Evolutionary conservation across 805 yeast species (phyloP).

Genomic region (Blastobotrys terrestris): DNA sequence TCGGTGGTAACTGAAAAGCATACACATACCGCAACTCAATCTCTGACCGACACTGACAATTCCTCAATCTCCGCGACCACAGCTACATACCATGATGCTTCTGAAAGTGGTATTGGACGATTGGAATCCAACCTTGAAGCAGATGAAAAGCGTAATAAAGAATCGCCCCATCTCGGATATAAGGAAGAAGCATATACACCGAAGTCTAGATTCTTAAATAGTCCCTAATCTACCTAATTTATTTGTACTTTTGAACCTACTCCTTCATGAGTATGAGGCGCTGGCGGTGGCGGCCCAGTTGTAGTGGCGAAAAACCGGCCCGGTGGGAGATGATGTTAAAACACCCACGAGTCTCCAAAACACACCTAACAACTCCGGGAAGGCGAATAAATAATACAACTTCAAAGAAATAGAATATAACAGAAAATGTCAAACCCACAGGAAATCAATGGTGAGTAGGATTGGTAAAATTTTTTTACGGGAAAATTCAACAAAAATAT

Average conservation of each 20-base stretch:
- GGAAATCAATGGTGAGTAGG: conserved; percentile 30
- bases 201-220: neutral
- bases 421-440: conserved; percentile 32
- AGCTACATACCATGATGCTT: neutral
- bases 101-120: neutral
- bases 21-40: neutral
- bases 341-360: neutral
- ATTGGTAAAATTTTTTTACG: neutral
- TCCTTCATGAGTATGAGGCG: no score
- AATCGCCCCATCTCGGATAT: neutral
- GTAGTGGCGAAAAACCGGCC: neutral
- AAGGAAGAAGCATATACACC: neutral
- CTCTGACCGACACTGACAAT: neutral
- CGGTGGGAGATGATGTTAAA: neutral
- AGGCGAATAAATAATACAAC: neutral
- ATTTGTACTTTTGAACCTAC: no score
- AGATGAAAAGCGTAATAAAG: neutral
- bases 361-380: neutral
- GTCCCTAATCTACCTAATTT: neutral
- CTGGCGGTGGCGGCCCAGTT: no score
- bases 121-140: neutral
- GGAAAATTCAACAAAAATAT: neutral
- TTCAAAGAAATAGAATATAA: neutral
- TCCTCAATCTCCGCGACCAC: neutral
- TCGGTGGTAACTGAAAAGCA: neutral